Conservation (phyloP, 2,329 filamentous ascomycete genomes). For the Diaporthe humulicola region DNA sequence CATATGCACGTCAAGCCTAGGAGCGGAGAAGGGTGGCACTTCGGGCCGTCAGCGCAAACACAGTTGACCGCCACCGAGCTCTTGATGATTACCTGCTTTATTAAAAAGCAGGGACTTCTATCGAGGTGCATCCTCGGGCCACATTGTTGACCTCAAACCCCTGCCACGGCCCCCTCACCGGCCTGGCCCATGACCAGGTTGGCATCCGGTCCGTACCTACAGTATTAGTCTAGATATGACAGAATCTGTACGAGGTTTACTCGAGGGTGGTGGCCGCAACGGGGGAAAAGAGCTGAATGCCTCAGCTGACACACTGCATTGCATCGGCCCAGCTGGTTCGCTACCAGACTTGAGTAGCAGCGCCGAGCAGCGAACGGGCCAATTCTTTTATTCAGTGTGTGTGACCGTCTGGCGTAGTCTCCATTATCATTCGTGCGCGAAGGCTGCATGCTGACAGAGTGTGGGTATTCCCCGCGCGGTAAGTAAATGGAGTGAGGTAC, state of each 20-base stretch:
- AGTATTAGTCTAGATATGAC: neutral
- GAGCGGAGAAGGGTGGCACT: constrained; percentile 17
- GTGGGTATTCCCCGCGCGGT: constrained; percentile 6
- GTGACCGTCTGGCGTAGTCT: neutral
- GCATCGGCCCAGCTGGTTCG: constrained; percentile 10
- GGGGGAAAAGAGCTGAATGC: neutral
- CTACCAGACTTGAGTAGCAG: neutral
- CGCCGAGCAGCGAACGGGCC: neutral
- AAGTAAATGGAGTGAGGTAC: neutral
- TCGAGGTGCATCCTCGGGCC: neutral
- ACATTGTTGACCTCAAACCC: neutral
- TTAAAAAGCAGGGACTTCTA: neutral
- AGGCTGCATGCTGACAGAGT: neutral
- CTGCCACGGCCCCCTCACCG: neutral
- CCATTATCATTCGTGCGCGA: constrained; percentile 21
- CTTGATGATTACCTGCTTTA: neutral
- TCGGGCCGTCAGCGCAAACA: constrained; percentile 15
- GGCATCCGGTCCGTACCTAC: neutral
- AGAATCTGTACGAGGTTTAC: too few relatives aligned
- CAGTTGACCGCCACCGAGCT: neutral
- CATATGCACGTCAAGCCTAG: neutral
- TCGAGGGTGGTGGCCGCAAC: neutral
- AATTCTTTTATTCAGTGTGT: neutral
- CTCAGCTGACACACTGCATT: constrained; percentile 1
- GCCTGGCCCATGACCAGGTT: neutral